Base-by-base conservation (phyloP, 2,329 filamentous ascomycete genomes). In the Xylariaceae sp. region DNA sequence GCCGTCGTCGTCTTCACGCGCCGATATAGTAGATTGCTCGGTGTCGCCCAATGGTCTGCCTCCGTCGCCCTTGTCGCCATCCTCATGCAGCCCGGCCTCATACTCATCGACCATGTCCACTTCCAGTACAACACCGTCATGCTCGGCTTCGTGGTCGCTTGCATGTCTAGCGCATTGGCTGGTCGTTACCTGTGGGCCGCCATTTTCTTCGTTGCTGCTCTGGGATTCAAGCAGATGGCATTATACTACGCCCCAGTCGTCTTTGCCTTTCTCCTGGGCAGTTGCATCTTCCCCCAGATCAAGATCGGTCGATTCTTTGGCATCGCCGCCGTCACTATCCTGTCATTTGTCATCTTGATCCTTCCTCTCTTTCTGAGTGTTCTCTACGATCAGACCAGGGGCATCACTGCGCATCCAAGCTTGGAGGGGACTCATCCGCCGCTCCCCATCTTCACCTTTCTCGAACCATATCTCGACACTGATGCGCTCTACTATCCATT, bases 151-250 rank as follows among this genome's bases (percentile, higher is more conserved):
- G 83, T 94, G 10, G 75, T 95, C 30, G 90, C 90, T 1, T 89
- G 86, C 61, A 83, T 96, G 73, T 94, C 92, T 39, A 94, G 88
- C 67, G 87, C 97, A 71, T 70, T 96, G 44, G 90, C 90, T 3
- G 89, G 89, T 4, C 82, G 90, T 43, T 86, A 86, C 61, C 80
- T 95, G 54, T 96, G 92, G 90, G 83, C 89, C 22, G 90, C 89
- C 54, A 81, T 96, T 51, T 96, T 96, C 73, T 99, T 99, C 61
- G 94, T 99, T 6, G 83, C 82, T 14, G 89, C 92, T 3, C 75
- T 99, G n/a, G 90, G 90, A 6, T 99, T 97, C 77, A 99, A 99
- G 75, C 94, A 99, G 69, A 99, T 99, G 95, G 92, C 92, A 1
- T 77, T 99, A 14, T 99, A 97, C 73, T 99, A 96, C 69, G 90